Evolutionary conservation across 441 rosid species (phyloP).

Genomic region (Sinapis alba): DNA sequence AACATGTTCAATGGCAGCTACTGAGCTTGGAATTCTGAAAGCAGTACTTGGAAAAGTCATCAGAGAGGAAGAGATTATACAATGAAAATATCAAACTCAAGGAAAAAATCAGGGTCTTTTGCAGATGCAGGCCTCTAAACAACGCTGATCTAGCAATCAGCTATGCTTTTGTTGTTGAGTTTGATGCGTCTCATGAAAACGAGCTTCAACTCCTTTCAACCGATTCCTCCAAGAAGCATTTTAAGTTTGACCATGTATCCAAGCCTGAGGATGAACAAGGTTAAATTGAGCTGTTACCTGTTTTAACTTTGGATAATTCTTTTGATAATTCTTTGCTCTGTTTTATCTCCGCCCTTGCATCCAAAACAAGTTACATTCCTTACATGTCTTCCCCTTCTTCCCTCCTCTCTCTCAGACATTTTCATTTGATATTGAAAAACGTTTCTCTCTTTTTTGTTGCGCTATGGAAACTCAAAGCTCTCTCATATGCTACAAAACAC

Average conservation of each 20-base stretch:
- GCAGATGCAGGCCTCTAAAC: constrained; percentile 90
- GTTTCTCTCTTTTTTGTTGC: constrained; percentile 12
- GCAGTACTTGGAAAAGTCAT: constrained; percentile 67
- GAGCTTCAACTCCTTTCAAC: constrained; percentile 76
- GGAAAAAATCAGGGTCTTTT: constrained; percentile 93
- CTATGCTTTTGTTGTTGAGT: constrained; percentile 62
- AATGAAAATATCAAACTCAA: constrained; percentile 90
- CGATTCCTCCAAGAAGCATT: constrained; percentile 82
- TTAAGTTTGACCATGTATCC: constrained; percentile 85
- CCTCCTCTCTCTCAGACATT: constrained; percentile 11
- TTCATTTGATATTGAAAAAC: neutral
- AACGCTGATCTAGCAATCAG: constrained; percentile 62
- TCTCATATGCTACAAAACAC: constrained; percentile 96
- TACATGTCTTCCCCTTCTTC: constrained; percentile 62
- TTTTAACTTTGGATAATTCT: neutral
- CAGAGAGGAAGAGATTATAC: constrained; percentile 77
- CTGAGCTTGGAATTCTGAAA: constrained; percentile 60
- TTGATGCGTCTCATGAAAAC: constrained; percentile 63
- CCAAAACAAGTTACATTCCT: constrained; percentile 86
- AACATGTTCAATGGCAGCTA: constrained; percentile 47
- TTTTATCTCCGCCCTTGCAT: constrained; percentile 93
- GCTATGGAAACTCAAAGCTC: constrained; percentile 97
- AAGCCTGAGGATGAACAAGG: constrained; percentile 86
- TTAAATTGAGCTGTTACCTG: constrained; percentile 26
- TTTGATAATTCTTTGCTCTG: too few species aligned